phyloP scores from a whole-genome alignment of 225 moss, liverwort and hornwort genomes.

The Asterella californica region DNA sequence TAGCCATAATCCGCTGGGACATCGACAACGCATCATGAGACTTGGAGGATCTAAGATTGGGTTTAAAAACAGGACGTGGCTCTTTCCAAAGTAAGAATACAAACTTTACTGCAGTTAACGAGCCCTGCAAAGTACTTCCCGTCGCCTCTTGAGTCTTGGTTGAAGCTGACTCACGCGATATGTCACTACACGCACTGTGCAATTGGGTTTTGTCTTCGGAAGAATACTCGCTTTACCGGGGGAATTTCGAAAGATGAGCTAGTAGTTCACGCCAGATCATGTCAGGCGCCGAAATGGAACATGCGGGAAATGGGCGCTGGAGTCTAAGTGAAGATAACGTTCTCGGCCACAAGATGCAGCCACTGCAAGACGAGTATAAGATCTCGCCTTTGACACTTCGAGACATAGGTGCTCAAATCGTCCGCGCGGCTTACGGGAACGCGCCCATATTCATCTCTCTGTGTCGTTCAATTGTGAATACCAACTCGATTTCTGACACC shows the following conservation, averaged over 20 bases:
- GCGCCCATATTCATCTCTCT: neutral
- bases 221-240: neutral
- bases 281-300: neutral
- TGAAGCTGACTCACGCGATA: too few species aligned
- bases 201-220: neutral
- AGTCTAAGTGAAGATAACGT: neutral
- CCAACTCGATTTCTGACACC: neutral
- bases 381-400: neutral
- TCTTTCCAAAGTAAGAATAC: too few species aligned
- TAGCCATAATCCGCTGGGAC: too few species aligned
- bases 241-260: neutral
- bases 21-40: too few species aligned
- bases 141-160: too few species aligned
- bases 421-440: slow-evolving; percentile 21
- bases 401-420: neutral
- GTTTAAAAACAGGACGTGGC: too few species aligned
- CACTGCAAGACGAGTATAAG: neutral
- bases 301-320: neutral
- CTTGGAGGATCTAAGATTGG: too few species aligned
- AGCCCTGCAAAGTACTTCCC: too few species aligned
- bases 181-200: neutral
- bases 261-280: neutral
- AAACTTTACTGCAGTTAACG: too few species aligned
- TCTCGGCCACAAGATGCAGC: neutral
- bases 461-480: neutral